Conservation (phyloP, 371 early-diverging fungal genomes). For the Fennellomyces sp. region DNA sequence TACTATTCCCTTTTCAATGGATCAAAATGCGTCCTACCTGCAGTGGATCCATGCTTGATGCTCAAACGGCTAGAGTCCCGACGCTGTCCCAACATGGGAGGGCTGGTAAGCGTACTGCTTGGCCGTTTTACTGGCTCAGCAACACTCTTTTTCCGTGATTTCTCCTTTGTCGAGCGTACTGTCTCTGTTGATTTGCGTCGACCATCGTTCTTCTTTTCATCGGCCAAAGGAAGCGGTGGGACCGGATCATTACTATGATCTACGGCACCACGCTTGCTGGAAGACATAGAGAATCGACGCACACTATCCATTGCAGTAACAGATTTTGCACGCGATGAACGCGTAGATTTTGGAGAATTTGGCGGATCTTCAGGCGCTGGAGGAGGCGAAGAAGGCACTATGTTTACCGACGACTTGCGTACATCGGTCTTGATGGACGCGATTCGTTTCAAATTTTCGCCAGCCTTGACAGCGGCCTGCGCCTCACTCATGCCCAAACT, state of each 20-base stretch:
- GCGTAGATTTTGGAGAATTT: not conserved
- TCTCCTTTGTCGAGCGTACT: not conserved
- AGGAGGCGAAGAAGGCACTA: not conserved
- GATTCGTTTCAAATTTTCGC: not conserved
- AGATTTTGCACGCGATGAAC: not conserved
- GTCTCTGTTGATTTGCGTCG: not conserved
- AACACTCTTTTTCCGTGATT: conserved; percentile 10
- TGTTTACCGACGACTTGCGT: not conserved
- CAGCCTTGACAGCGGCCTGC: not conserved
- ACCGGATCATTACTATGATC: not conserved
- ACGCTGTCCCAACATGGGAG: not conserved
- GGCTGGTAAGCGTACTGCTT: not conserved
- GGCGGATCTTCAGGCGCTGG: not conserved
- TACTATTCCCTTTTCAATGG: too few relatives aligned
- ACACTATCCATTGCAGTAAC: not conserved
- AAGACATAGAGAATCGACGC: not conserved
- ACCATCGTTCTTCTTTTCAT: not conserved
- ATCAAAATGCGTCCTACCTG: not conserved
- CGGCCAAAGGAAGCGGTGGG: not conserved
- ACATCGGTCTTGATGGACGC: not conserved
- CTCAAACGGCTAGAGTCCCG: not conserved
- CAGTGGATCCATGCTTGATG: not conserved
- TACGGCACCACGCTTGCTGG: not conserved
- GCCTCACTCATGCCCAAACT: conserved; percentile 12
- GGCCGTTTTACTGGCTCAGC: conserved; percentile 6